Percentiles rank a stretch among this genome's conserved stretches.
Conservation (phyloP, 345 rosid genomes). For the Salix caprea region DNA sequence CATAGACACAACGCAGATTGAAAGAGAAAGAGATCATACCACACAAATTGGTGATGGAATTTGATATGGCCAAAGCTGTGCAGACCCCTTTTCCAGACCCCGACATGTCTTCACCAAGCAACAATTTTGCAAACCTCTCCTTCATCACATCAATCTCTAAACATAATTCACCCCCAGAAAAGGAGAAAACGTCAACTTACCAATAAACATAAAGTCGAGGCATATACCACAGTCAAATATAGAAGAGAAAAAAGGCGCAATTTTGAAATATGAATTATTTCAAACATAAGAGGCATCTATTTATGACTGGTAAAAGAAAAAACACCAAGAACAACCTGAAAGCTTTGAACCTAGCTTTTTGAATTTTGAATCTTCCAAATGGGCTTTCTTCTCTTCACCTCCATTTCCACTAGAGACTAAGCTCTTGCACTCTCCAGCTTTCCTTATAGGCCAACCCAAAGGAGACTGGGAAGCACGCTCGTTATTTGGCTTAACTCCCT, state of each 20-base stretch:
- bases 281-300: neutral
- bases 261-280: neutral
- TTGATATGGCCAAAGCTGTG: constrained; percentile 88
- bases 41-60: constrained; percentile 93
- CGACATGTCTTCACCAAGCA: constrained; percentile 99
- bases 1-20: neutral
- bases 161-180: neutral
- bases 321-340: constrained; percentile 42
- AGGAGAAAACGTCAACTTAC: neutral
- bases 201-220: neutral
- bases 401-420: constrained; percentile 28
- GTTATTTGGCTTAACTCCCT: constrained; percentile 24
- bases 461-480: constrained; percentile 47
- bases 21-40: constrained; percentile 42
- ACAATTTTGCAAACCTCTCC: constrained; percentile 85
- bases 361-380: constrained; percentile 35
- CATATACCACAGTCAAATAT: neutral
- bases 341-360: constrained; percentile 33
- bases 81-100: constrained; percentile 96
- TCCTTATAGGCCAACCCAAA: constrained; percentile 91
- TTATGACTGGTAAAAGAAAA: neutral
- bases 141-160: constrained; percentile 93
- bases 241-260: neutral
- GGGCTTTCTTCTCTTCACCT: constrained; percentile 29
- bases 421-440: constrained; percentile 50